Conservation (phyloP, 768 basidiomycete species). For the Phaeotremella skinneri region DNA sequence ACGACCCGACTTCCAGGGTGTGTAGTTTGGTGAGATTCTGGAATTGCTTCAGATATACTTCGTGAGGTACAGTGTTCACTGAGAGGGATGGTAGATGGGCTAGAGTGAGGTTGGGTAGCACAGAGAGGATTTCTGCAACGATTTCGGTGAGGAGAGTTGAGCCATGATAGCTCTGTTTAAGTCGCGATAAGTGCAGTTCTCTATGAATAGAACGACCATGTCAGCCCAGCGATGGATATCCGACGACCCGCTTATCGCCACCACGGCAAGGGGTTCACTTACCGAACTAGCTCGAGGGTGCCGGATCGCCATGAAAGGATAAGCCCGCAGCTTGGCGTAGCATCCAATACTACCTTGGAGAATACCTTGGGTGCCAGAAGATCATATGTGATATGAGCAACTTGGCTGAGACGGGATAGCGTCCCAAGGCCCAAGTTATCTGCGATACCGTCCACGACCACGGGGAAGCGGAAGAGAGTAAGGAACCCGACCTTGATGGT, state of each 20-base stretch:
- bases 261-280: too few species aligned
- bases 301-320: too few species aligned
- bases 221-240: background rate
- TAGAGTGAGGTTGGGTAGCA: background rate
- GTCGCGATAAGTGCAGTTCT: background rate
- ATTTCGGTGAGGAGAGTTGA: background rate
- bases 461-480: background rate
- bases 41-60: background rate
- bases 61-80: background rate
- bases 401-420: background rate
- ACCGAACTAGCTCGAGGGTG: too few species aligned
- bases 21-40: background rate
- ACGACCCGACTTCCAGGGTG: background rate
- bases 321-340: too few species aligned
- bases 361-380: background rate
- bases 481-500: too few species aligned
- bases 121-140: background rate
- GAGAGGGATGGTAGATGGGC: background rate
- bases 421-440: background rate
- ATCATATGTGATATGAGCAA: background rate
- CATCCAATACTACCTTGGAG: background rate
- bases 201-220: background rate
- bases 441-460: background rate
- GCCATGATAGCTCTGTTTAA: background rate
- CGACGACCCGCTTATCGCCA: too few species aligned